phyloP scores from a whole-genome alignment of 2,329 filamentous ascomycete species.

The Didymella segeticola region DNA sequence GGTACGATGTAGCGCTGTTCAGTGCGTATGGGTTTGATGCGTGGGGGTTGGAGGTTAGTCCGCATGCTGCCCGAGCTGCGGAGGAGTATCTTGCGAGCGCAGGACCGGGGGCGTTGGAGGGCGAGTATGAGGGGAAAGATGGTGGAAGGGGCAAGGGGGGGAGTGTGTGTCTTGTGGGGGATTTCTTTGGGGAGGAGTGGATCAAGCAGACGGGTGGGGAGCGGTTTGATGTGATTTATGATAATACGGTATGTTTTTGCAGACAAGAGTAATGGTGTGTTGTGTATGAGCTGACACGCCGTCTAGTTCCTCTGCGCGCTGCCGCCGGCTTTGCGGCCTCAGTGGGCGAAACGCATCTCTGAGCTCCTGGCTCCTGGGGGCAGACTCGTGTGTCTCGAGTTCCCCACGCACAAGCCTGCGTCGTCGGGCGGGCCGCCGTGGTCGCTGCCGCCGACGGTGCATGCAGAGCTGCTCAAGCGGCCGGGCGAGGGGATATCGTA shows the following conservation, averaged over 20 bases:
- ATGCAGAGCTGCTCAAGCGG: conserved; percentile 72
- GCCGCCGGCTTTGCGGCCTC: conserved; percentile 60
- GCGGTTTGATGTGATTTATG: conserved; percentile 70
- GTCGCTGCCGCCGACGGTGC: conserved; percentile 71
- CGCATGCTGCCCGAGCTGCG: conserved; percentile 57
- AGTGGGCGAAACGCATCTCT: conserved; percentile 64
- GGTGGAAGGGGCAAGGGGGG: conserved; percentile 58
- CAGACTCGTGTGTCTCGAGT: conserved; percentile 73
- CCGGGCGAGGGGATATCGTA: conserved; percentile 74
- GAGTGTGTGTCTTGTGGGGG: conserved; percentile 64
- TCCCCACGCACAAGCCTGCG: conserved; percentile 74
- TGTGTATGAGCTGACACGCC: background rate
- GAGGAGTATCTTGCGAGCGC: conserved; percentile 47
- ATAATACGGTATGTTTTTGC: conserved; percentile 62
- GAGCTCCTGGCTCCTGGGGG: conserved; percentile 61
- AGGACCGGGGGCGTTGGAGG: conserved; percentile 45
- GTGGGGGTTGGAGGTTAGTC: conserved; percentile 74
- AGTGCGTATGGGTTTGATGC: conserved; percentile 78
- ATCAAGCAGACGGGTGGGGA: conserved; percentile 45
- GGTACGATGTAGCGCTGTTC: conserved; percentile 80
- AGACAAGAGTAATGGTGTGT: background rate
- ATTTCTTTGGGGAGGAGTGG: conserved; percentile 72
- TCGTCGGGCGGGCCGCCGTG: conserved; percentile 74
- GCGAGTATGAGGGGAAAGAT: conserved; percentile 52
- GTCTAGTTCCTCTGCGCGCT: conserved; percentile 67